Conservation (phyloP, 2,329 filamentous ascomycete genomes). For the Cryoendolithus antarcticus region DNA sequence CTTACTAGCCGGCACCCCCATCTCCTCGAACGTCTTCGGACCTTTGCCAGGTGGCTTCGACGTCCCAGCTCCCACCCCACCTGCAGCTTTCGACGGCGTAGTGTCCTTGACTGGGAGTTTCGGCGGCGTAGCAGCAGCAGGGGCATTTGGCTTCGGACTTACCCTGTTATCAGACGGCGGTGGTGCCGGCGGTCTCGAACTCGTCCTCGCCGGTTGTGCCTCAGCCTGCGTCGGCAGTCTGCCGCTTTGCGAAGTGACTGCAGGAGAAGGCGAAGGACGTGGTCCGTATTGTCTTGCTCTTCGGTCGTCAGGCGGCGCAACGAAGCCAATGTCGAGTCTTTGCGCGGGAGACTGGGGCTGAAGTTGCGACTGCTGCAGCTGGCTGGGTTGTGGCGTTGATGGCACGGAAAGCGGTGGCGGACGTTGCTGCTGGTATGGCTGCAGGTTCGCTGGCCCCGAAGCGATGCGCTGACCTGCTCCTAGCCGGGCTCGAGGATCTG, state of each 20-base stretch:
- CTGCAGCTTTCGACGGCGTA: conserved; percentile 14
- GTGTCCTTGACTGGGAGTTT: neutral
- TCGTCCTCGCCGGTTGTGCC: no score
- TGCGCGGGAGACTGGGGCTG: conserved; percentile 10
- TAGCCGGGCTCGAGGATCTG: conserved; percentile 11
- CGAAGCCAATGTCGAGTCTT: conserved; percentile 29
- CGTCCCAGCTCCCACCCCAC: conserved; percentile 19
- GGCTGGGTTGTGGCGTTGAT: no score
- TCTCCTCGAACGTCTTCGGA: conserved; percentile 92
- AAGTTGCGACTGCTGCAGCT: conserved; percentile 8
- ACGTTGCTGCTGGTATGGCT: conserved; percentile 9
- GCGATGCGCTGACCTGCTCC: conserved; percentile 18
- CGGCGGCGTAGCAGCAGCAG: no score
- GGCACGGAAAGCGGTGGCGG: conserved; percentile 4
- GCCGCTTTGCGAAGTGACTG: no score
- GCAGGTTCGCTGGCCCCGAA: conserved; percentile 15
- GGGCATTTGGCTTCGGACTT: no score
- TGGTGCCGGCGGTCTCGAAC: no score
- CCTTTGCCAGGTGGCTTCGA: conserved; percentile 51
- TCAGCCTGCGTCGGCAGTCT: no score
- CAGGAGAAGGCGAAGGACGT: neutral
- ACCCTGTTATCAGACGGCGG: no score
- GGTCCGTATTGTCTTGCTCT: conserved; percentile 15
- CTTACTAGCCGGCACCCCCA: conserved; percentile 82
- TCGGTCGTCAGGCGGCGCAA: conserved; percentile 32